Conservation (phyloP, 2,329 filamentous ascomycete species). For the Thermoascus crustaceus region DNA sequence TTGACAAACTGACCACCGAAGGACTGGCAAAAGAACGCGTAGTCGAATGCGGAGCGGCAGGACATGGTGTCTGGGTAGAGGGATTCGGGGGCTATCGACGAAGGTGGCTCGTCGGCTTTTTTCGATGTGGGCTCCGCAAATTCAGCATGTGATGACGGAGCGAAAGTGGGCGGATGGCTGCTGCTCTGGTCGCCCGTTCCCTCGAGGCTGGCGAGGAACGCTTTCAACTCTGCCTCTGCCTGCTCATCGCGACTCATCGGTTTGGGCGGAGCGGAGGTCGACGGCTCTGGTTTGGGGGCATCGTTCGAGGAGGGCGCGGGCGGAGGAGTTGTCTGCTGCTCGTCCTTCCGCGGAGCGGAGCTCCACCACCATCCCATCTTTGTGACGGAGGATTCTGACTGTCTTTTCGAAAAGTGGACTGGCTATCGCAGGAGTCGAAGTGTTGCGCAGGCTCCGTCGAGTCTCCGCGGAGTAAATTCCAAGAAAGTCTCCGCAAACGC, state of each 20-base stretch:
- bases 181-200: constrained; percentile 16
- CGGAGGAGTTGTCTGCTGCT: constrained; percentile 12
- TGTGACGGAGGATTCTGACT: constrained; percentile 4
- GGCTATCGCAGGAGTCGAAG: constrained; percentile 2
- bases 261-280: constrained; percentile 16
- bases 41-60: constrained; percentile 84
- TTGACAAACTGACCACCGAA: constrained; percentile 86
- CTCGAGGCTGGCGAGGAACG: constrained; percentile 44
- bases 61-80: constrained; percentile 76
- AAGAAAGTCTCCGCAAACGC: constrained; percentile 38
- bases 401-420: background rate
- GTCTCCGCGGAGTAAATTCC: constrained; percentile 6
- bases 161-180: constrained; percentile 10
- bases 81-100: constrained; percentile 52
- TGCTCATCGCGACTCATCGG: constrained; percentile 37
- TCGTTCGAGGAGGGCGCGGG: constrained; percentile 5
- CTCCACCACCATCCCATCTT: constrained; percentile 42
- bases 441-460: constrained; percentile 3
- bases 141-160: background rate
- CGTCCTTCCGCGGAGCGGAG: constrained; percentile 23
- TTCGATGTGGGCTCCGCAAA: constrained; percentile 14
- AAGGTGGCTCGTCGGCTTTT: constrained; percentile 12
- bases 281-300: constrained; percentile 10
- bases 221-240: constrained; percentile 47
- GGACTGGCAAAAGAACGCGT: constrained; percentile 87